Evolutionary conservation across 2,329 filamentous ascomycete genomes (phyloP).

Genomic region (Beauveria bassiana): DNA sequence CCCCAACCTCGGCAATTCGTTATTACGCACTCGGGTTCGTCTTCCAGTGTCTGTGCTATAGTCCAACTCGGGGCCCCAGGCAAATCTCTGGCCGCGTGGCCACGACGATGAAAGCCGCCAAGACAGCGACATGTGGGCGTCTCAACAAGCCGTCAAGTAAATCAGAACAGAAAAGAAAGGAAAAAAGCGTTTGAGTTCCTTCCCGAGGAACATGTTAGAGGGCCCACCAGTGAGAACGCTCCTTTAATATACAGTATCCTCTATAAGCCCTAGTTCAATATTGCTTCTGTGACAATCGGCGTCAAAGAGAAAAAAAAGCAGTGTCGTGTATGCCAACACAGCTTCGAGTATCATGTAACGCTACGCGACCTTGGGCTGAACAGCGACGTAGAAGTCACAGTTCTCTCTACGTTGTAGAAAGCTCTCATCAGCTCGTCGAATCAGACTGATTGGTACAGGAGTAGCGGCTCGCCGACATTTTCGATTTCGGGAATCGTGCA

Average conservation of each 20-base stretch:
- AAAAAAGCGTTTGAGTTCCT: constrained; percentile 1
- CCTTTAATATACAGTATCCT: constrained; percentile 9
- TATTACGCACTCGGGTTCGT: not conserved
- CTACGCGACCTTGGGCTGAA: not conserved
- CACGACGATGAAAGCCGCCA: not conserved
- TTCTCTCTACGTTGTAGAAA: not conserved
- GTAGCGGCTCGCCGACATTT: constrained; percentile 89
- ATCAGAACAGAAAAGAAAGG: not conserved
- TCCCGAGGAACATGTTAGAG: constrained; percentile 2
- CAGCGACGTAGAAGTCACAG: not conserved
- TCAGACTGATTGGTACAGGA: constrained; percentile 69
- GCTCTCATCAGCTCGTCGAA: not conserved
- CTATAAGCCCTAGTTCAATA: constrained; percentile 1
- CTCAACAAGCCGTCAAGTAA: not conserved
- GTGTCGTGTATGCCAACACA: not conserved
- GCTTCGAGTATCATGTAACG: not conserved
- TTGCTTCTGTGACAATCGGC: not conserved
- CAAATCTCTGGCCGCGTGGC: not conserved
- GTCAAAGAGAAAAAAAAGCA: not conserved
- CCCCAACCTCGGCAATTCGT: not conserved
- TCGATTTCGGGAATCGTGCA: constrained; percentile 99
- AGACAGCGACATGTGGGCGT: not conserved
- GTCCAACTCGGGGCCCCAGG: not conserved
- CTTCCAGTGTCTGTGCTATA: not conserved
- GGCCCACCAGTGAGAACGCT: constrained; percentile 6